phyloP scores from a whole-genome alignment of 148 eudicot species.

The Simmondsia chinensis region DNA sequence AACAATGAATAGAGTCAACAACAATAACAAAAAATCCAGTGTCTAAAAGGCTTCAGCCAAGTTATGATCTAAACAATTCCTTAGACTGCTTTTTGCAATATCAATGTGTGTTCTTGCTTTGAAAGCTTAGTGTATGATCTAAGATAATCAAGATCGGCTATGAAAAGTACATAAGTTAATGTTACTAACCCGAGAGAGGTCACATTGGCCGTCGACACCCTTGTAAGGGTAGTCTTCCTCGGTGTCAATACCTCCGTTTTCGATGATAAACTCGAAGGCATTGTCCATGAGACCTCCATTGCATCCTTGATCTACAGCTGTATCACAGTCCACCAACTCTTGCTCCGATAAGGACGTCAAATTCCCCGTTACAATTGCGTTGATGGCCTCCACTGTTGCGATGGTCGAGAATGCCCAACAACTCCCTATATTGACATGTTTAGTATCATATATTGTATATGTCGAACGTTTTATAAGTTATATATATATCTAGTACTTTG shows the following conservation, averaged over 20 bases:
- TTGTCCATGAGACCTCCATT: constrained; percentile 88
- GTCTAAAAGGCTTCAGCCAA: not conserved
- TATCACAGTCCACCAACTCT: constrained; percentile 83
- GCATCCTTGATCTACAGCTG: constrained; percentile 44
- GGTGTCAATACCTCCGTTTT: constrained; percentile 75
- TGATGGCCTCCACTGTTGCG: constrained; percentile 77
- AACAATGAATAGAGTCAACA: not conserved
- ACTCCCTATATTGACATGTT: constrained; percentile 41
- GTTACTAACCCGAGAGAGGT: constrained; percentile 41
- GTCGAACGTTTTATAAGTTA: not conserved
- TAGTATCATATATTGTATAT: not conserved
- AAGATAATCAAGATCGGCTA: not conserved
- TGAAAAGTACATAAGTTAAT: not conserved
- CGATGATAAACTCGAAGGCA: constrained; percentile 66
- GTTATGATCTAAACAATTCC: too few species aligned
- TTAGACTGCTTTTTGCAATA: too few species aligned
- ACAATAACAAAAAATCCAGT: not conserved
- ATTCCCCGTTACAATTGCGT: constrained; percentile 66
- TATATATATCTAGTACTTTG: too few species aligned
- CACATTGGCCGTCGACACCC: constrained; percentile 50
- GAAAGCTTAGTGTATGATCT: too few species aligned
- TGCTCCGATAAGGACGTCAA: constrained; percentile 72
- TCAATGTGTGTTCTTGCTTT: too few species aligned
- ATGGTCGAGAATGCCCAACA: constrained; percentile 96
- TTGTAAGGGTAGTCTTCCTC: constrained; percentile 74